Evolutionary conservation across 257 asterid species (phyloP).

Genomic region (Leonotis leonurus): DNA sequence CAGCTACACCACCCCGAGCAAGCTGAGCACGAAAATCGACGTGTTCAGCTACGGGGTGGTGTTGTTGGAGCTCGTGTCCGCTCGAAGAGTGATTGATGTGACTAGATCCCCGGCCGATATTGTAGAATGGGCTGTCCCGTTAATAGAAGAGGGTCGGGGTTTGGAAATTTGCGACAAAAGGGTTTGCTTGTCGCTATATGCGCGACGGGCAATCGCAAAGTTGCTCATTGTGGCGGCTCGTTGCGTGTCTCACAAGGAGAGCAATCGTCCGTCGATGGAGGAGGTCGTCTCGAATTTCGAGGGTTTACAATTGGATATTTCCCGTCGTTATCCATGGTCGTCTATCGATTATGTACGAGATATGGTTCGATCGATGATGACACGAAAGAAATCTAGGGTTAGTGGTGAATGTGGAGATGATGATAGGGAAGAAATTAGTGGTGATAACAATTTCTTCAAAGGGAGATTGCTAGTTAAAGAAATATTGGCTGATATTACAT

Average conservation of each 20-base stretch:
- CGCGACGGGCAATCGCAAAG: constrained; percentile 17
- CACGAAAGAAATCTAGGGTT: constrained; percentile 20
- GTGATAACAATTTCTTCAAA: constrained; percentile 13
- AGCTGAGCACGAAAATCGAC: constrained; percentile 53
- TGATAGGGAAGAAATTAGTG: constrained; percentile 9
- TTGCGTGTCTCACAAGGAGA: constrained; percentile 30
- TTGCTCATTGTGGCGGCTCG: constrained; percentile 39
- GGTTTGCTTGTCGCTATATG: constrained; percentile 22
- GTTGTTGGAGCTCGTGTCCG: constrained; percentile 48
- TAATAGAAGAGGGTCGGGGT: constrained; percentile 25
- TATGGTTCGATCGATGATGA: constrained; percentile 18
- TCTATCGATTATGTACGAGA: constrained; percentile 29
- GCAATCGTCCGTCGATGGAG: constrained; percentile 42
- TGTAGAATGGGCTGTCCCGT: constrained; percentile 58
- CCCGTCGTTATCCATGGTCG: constrained; percentile 19
- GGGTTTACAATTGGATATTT: constrained; percentile 9
- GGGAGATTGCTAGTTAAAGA: constrained; percentile 48
- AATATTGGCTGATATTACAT: constrained; percentile 54
- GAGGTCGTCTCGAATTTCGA: constrained; percentile 39
- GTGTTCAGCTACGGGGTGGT: constrained; percentile 69
- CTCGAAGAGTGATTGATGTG: constrained; percentile 48
- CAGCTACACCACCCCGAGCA: constrained; percentile 43
- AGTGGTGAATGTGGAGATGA: constrained; percentile 11
- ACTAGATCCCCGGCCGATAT: constrained; percentile 41
- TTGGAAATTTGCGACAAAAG: constrained; percentile 40